These are phyloP conservation scores for Logfia minima DNA, from an alignment of 129 eudicot genomes.

Conservation along the genomic window DNA sequence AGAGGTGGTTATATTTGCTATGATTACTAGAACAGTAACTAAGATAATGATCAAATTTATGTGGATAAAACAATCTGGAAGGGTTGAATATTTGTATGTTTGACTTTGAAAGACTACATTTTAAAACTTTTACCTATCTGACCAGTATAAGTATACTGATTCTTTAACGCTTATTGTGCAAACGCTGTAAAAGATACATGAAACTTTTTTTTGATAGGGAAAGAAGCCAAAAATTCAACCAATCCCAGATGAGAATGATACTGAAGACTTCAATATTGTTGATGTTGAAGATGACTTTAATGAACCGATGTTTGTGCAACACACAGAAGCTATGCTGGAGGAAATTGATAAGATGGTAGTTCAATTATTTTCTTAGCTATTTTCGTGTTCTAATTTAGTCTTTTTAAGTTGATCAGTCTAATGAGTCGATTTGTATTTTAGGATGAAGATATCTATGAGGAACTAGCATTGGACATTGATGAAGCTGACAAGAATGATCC, in stretches of 20 bases:
- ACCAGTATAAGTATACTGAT: background rate
- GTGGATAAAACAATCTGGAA: background rate
- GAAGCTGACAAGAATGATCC: slow-evolving; percentile 50
- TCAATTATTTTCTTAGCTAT: background rate
- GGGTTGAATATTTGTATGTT: background rate
- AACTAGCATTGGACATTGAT: slow-evolving; percentile 56
- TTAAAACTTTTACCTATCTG: background rate
- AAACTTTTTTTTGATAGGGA: slow-evolving; percentile 32
- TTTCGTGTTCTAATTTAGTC: background rate
- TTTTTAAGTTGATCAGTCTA: background rate
- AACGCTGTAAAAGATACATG: background rate
- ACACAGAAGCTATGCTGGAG: slow-evolving; percentile 84
- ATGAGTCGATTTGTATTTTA: slow-evolving; percentile 11
- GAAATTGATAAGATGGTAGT: slow-evolving; percentile 78
- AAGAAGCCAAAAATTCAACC: slow-evolving; percentile 37
- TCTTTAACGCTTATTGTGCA: background rate
- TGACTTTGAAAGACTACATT: too few relatives aligned
- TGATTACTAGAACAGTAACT: too few relatives aligned
- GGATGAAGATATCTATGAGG: slow-evolving; percentile 73
- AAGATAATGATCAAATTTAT: too few relatives aligned
- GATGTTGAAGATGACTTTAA: slow-evolving; percentile 57
- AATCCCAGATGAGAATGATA: slow-evolving; percentile 23
- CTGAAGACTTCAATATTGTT: slow-evolving; percentile 43
- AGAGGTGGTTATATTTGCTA: too few relatives aligned
- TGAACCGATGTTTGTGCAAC: slow-evolving; percentile 87